Evolutionary conservation across 768 basidiomycete genomes (phyloP), one percentile per base, ranked within the genome.

Genomic region (Mycena leptocephala): DNA sequence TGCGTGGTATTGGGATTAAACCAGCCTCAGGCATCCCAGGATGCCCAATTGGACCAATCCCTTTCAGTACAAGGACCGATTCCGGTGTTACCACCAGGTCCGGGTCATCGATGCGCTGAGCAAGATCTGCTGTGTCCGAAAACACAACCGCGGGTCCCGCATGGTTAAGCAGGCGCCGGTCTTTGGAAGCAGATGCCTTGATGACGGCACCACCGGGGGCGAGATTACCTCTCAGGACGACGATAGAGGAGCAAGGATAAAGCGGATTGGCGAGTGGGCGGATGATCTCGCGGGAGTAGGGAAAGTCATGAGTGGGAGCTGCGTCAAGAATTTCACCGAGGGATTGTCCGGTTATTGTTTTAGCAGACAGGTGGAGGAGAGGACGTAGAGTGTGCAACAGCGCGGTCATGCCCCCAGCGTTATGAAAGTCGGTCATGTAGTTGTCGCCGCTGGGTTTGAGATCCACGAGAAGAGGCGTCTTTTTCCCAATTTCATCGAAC

Each of bases 261-360:
- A 94, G 90, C 6, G 93, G 92, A 80, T 93, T 85, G 35, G 87
- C 84, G 28, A 93, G 83, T 65, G 85, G 88, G 75, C 85, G 86
- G 62, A 94, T 88, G 79, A 94, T 86, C 74, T 93, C 88, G 80
- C 92, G 93, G 22, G 76, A 84, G 70, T 79, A 80, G 20, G 83
- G 85, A 74, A 92, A 91, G 58, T 87, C 84, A 68, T 92, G 87
- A 70, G 88, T 88, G 41, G 83, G 77, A n/a, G 89, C 91, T 76
- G 91, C 91, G 79, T 84, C 88, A 61, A 93, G 87, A 84, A 94
- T 92, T 83, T 94, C 89, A 32, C 90, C 91, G 35, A 94, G 86
- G 7, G 93, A 93, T 84, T 90, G 92, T 53, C 93, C 93, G 22
- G 93, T 94, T 68, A 94, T 92, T 43, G 93, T 94, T 85, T 91